Base-by-base conservation (phyloP, 192 early-diverging fungal species). In the Backusella macrospora region DNA sequence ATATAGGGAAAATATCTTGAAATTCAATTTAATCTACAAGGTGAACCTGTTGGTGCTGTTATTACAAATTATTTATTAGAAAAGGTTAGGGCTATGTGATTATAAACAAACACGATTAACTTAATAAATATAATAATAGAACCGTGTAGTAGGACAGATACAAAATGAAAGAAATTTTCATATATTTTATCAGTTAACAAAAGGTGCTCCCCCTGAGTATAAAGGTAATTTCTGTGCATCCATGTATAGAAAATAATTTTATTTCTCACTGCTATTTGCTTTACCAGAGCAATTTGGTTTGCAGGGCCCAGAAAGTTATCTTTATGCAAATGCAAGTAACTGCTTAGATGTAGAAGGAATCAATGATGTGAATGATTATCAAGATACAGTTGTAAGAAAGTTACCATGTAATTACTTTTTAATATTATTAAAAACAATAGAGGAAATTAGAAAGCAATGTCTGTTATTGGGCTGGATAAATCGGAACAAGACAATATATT, bases 141-240 rank as follows among this genome's bases (percentile, higher is more conserved):
- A 90, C 43, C 92, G 96, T 40, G 95, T 98, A 13, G 95, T 98
- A 39, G 88, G 90, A 12, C 95, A 96, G 67, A 93, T 93, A 46
- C 81, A 85, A 3, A 93, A 95, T 63, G 96, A 99, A 79, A 86
- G 96, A 71, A 98, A 98, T 78, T 99, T 98, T 82, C 96, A 99
- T 78, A 96, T 98, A 63, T 98, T 99, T 79, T 95, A 95, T 79
- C 94, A 95, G 73, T 85, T 94, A 46, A 87, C 87, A 73, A 94
- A 92, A 73, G 91, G 89, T 21, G 89, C 91, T 12, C 84, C 92
- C 34, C 73, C 84, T 44, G 75, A 85, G 38, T 93, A 91, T 76
- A 85, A 88, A 78, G 89, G 89, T 86, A 82, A 47, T 37, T 77
- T 66, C 5, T 29, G 37, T 62, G 42, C 15, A 1, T 21, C n/a